Base-by-base conservation (phyloP, 208 protist species). In the Trypanosoma melophagium region DNA sequence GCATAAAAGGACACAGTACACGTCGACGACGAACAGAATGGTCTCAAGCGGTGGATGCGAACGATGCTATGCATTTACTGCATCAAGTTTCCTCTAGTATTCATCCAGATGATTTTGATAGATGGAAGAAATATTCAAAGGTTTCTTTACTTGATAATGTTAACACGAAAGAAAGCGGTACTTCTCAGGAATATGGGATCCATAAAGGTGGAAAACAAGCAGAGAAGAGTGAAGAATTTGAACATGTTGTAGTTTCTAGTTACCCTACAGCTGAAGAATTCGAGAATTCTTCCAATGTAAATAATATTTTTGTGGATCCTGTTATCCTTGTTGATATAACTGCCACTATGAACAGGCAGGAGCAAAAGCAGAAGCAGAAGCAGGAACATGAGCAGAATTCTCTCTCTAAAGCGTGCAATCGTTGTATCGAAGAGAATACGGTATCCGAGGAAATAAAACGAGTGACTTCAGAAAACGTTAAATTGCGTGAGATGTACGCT, bases 281-380 rank as follows among this genome's bases (percentile, higher is more conserved):
- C 28, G 28, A 35, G 28, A 35, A 35, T 35, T 35, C 28, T 5
- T 35, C 28, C 1, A 35, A 35, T 35, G 1, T 35, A 35, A 35
- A 21, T 40, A 24, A 17, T n/a, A 7, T 49, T 22, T 17, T 38
- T 59, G 54, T 74, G 24, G 55, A 70, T 24, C 81, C 81, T 19
- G 76, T 88, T 38, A 83, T 89, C 66, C 51, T 89, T 7, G 49
- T 89, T 7, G 83, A 89, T 65, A 59, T 89, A 22, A 86, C 79
- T 7, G 70, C 75, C 1, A 62, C 82, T 60, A 76, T 74, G 52
- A 12, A 24, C 49, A 21, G 35, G 3, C 16, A 44, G 7, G 42
- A 19, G 54, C 40, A 17, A 31, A 35, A 50, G 0, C 4, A 19
- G 13, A 7, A 40, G 19, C 16, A 13, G 8, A 19, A 19, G 22